Percentiles rank a stretch among this genome's conserved stretches.
Evolutionary conservation across 345 rosid genomes (phyloP).

Genomic region (Ceriops tagal): DNA sequence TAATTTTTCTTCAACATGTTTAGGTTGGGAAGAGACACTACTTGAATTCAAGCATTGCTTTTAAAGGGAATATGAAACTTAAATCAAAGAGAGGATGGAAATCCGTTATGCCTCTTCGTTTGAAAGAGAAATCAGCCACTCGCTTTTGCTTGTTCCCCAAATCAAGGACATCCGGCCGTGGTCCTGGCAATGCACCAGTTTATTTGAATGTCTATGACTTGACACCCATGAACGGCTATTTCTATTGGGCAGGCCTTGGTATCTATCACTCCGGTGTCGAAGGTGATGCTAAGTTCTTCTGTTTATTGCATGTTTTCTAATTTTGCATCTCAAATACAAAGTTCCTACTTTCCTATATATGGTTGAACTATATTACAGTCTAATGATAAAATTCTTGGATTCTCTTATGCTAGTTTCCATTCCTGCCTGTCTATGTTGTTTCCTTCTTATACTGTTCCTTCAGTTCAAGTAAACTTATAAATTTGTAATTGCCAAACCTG

Average conservation of each 20-base stretch:
- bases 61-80: constrained; percentile 26
- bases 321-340: background rate
- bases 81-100: constrained; percentile 30
- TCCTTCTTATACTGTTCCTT: background rate
- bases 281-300: constrained; percentile 12
- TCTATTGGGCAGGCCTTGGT: constrained; percentile 37
- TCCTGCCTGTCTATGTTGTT: background rate
- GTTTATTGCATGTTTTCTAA: background rate
- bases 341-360: background rate
- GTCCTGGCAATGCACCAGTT: constrained; percentile 27
- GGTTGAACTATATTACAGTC: background rate
- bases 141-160: constrained; percentile 33
- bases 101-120: constrained; percentile 27
- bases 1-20: background rate
- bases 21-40: constrained; percentile 44
- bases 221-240: constrained; percentile 36
- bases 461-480: background rate
- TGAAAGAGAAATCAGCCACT: constrained; percentile 28
- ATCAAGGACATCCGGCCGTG: constrained; percentile 20
- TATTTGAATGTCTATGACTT: constrained; percentile 34
- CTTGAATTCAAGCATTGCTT: constrained; percentile 16
- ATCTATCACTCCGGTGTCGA: constrained; percentile 37
- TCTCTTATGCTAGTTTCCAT: background rate
- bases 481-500: constrained; percentile 8
- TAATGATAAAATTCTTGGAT: background rate